phyloP scores from a whole-genome alignment of 2,329 filamentous ascomycete genomes.

The Scedosporium apiospermum region DNA sequence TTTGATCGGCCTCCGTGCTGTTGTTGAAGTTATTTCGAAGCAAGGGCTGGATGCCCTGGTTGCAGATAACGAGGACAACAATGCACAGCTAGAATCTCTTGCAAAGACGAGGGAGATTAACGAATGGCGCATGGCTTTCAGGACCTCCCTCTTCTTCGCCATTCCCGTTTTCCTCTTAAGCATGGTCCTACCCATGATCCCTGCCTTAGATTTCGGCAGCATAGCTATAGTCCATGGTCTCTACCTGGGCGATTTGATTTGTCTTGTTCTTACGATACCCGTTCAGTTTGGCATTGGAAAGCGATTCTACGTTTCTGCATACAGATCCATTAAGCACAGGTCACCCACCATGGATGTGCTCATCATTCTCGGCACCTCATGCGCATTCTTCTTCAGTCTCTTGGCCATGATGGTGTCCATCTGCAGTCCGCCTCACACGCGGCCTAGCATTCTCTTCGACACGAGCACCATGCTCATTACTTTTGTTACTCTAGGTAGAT shows the following conservation, averaged over 20 bases:
- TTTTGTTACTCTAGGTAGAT: slow-evolving; percentile 85
- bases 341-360: slow-evolving; percentile 97
- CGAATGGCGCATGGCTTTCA: slow-evolving; percentile 80
- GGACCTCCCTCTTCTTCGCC: slow-evolving; percentile 68
- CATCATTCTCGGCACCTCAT: slow-evolving; percentile 85
- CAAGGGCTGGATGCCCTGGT: slow-evolving; percentile 81
- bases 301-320: slow-evolving; percentile 90
- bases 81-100: slow-evolving; percentile 89
- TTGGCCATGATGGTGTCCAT: slow-evolving; percentile 80
- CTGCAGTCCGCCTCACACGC: slow-evolving; percentile 61
- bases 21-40: slow-evolving; percentile 77
- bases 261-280: slow-evolving; percentile 75
- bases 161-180: slow-evolving; percentile 84
- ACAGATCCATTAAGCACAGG: slow-evolving; percentile 80
- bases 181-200: slow-evolving; percentile 91
- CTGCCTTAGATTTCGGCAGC: slow-evolving; percentile 65
- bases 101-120: slow-evolving; percentile 94
- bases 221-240: slow-evolving; percentile 61
- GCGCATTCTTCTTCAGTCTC: slow-evolving; percentile 92
- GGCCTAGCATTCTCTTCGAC: slow-evolving; percentile 87
- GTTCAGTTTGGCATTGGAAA: slow-evolving; percentile 95
- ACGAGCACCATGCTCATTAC: slow-evolving; percentile 98
- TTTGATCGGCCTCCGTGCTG: slow-evolving; percentile 65
- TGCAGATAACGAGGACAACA: slow-evolving; percentile 88
- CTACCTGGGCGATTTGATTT: slow-evolving; percentile 81